Conservation (phyloP, 805 yeast genomes). For the Pichia exigua region DNA sequence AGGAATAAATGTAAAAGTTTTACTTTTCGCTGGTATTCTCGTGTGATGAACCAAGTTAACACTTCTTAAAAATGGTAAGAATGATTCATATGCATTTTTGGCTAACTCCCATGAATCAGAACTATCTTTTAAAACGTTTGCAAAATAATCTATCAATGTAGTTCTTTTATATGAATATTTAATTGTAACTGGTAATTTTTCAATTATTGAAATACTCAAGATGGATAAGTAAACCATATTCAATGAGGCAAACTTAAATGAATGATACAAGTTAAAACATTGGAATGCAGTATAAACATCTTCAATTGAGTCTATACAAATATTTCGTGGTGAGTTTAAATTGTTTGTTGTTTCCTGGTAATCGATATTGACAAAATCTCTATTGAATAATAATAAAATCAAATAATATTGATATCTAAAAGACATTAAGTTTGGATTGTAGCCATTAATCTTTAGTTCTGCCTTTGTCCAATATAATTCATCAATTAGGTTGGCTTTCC, state of each 20-base stretch:
- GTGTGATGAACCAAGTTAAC: neutral
- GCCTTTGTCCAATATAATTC: slow-evolving; percentile 3
- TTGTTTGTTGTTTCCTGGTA: neutral
- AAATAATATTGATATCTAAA: slow-evolving; percentile 6
- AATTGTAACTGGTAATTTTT: neutral
- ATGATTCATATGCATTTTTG: neutral
- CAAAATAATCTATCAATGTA: slow-evolving; percentile 1
- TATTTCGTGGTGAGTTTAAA: neutral
- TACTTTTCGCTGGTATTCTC: neutral
- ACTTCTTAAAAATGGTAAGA: neutral
- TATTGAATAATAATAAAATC: neutral
- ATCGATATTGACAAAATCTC: slow-evolving; percentile 19
- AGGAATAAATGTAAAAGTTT: neutral
- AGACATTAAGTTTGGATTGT: slow-evolving; percentile 2
- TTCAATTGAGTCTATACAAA: neutral
- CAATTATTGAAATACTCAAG: neutral
- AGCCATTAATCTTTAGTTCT: slow-evolving; percentile 1
- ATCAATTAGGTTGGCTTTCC: neutral
- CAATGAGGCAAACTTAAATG: neutral
- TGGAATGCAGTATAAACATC: neutral
- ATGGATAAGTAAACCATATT: slow-evolving; percentile 1
- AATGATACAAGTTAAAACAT: neutral
- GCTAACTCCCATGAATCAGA: slow-evolving; percentile 1
- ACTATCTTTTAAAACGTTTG: neutral
- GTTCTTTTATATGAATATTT: neutral